Evolutionary conservation across 2,329 filamentous ascomycete species (phyloP).

Genomic region (Pseudodiploospora longispora): DNA sequence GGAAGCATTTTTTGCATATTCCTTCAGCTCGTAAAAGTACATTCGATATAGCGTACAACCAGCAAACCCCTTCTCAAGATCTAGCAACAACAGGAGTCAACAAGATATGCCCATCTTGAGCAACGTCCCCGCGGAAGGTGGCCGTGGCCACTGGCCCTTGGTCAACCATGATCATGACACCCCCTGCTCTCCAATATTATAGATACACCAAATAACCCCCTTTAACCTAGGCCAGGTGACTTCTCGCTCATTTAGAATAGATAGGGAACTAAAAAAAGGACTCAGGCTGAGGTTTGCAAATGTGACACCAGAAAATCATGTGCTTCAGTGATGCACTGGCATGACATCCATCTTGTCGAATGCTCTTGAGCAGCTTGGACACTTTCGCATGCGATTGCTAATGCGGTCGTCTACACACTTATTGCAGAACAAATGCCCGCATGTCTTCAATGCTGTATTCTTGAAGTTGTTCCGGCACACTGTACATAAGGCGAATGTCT

Average conservation of each 20-base stretch:
- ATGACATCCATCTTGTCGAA: constrained; percentile 91
- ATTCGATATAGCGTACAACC: constrained; percentile 16
- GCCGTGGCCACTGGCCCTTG: no score
- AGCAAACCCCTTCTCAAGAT: constrained; percentile 1
- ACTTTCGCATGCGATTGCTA: constrained; percentile 85
- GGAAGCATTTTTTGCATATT: constrained; percentile 8
- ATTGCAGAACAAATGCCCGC: constrained; percentile 90
- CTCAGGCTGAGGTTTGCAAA: no score
- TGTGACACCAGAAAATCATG: no score
- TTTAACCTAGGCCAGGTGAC: no score
- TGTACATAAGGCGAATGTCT: constrained; percentile 59
- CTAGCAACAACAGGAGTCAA: no score
- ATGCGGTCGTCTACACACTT: constrained; percentile 85
- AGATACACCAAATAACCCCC: no score
- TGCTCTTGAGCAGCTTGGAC: constrained; percentile 83
- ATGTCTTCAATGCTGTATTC: constrained; percentile 86
- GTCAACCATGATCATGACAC: no score
- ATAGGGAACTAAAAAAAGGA: not conserved
- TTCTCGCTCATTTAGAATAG: no score
- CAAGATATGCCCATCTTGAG: no score
- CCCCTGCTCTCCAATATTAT: no score
- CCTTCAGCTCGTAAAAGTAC: constrained; percentile 15
- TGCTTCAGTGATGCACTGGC: constrained; percentile 47
- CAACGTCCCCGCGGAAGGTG: no score
- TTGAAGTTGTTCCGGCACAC: constrained; percentile 93